Conservation (phyloP, 257 asterid genomes). For the Leonotis leonurus region DNA sequence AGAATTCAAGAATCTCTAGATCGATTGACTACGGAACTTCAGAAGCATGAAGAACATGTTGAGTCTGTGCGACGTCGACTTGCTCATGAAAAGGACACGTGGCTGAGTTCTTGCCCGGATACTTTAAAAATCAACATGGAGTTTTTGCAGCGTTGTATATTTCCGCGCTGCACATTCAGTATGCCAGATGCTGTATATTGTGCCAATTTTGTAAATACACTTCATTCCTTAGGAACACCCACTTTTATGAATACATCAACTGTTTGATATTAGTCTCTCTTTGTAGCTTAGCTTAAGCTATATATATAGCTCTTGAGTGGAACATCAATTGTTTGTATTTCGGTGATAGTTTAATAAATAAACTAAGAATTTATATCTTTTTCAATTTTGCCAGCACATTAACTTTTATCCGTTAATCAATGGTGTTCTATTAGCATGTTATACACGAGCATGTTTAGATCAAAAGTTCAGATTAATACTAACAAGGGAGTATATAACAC, state of each 20-base stretch:
- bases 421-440: no score
- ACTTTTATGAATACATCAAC: background rate
- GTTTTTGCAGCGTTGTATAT: slow-evolving; percentile 95
- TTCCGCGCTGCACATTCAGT: slow-evolving; percentile 97
- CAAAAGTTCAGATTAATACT: no score
- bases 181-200: slow-evolving; percentile 99
- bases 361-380: no score
- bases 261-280: background rate
- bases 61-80: slow-evolving; percentile 89
- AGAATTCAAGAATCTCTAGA: slow-evolving; percentile 97
- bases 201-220: slow-evolving; percentile 89
- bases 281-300: background rate
- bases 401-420: no score
- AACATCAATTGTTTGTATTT: background rate
- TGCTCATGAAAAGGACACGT: slow-evolving; percentile 84
- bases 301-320: background rate
- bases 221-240: slow-evolving; percentile 97
- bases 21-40: slow-evolving; percentile 70
- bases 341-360: background rate
- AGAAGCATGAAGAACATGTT: slow-evolving; percentile 94
- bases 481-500: no score
- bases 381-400: no score
- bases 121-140: slow-evolving; percentile 97
- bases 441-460: no score
- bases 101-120: slow-evolving; percentile 99